Percentiles rank a stretch among this genome's conserved stretches.
Evolutionary conservation across 495 filamentous ascomycete genomes (phyloP).

Genomic region (Staphylotrichum longicolle): DNA sequence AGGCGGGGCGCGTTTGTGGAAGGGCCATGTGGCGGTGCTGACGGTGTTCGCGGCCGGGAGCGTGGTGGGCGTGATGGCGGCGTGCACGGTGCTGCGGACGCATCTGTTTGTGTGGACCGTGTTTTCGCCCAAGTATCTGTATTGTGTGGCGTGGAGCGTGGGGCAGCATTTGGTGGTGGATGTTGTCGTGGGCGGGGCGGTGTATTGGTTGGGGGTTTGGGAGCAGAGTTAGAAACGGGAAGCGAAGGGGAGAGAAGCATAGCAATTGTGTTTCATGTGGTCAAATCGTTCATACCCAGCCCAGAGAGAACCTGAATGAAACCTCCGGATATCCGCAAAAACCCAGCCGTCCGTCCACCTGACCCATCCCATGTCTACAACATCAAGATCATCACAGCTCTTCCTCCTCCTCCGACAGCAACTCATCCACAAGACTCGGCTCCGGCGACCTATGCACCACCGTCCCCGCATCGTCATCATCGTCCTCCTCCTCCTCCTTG

Average conservation of each 20-base stretch:
- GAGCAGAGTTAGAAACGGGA: slow-evolving; percentile 2
- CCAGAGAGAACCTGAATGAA: slow-evolving; percentile 5
- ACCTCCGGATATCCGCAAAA: slow-evolving; percentile 6
- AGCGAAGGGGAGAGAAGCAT: not conserved
- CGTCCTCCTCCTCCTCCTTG: slow-evolving; percentile 25
- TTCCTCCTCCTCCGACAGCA: slow-evolving; percentile 47
- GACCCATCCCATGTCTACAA: slow-evolving; percentile 3
- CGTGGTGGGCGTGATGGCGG: slow-evolving; percentile 74
- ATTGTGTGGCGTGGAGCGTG: slow-evolving; percentile 80
- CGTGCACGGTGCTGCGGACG: slow-evolving; percentile 77
- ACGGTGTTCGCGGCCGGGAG: slow-evolving; percentile 64
- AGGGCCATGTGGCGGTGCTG: slow-evolving; percentile 55
- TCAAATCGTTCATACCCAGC: slow-evolving; percentile 2
- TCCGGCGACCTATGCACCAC: slow-evolving; percentile 15
- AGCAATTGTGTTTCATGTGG: not conserved
- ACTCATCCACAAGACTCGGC: slow-evolving; percentile 38
- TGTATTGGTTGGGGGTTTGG: slow-evolving; percentile 51
- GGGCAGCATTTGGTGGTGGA: slow-evolving; percentile 77
- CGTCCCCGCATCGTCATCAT: slow-evolving; percentile 10
- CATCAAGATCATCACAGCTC: slow-evolving; percentile 12
- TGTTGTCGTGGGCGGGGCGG: slow-evolving; percentile 53
- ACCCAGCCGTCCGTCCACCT: not conserved
- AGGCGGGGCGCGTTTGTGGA: slow-evolving; percentile 28
- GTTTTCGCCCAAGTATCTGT: slow-evolving; percentile 95
- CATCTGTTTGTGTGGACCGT: slow-evolving; percentile 99